phyloP scores from a whole-genome alignment of 306 rosid species.

The Styphnolobium japonicum region DNA sequence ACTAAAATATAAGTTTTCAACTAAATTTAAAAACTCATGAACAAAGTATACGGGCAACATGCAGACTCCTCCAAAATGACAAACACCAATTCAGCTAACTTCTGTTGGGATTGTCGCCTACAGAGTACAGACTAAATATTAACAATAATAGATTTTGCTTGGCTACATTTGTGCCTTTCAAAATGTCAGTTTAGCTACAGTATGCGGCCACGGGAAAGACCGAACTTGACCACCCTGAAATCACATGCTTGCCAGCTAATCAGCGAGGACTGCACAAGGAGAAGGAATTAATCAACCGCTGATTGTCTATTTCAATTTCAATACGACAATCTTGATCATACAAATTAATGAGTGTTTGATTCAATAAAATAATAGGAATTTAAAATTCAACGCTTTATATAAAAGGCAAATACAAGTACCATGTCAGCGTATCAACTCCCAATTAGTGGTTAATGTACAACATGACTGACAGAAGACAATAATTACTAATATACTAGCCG shows the following conservation, averaged over 20 bases:
- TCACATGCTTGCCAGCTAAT: slow-evolving; percentile 10
- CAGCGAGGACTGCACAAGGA: slow-evolving; percentile 60
- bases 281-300: slow-evolving; percentile 8
- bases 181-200: slow-evolving; percentile 1
- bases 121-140: slow-evolving; percentile 14
- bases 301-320: slow-evolving; percentile 1
- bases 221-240: neutral
- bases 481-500: neutral
- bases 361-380: neutral
- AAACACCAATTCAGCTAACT: slow-evolving; percentile 19
- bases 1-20: neutral
- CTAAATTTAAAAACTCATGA: neutral
- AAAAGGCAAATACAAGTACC: neutral
- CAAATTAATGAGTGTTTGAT: neutral
- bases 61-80: slow-evolving; percentile 5
- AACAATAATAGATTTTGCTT: slow-evolving; percentile 15
- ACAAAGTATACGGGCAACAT: neutral
- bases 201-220: neutral
- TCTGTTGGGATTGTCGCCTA: neutral
- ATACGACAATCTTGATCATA: neutral
- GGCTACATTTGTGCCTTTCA: neutral
- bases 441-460: neutral
- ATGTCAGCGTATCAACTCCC: neutral
- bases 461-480: neutral
- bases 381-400: neutral